A percentile compares a stretch with the other conserved stretches of the same genome.
Evolutionary conservation across 768 basidiomycete genomes (phyloP).

Genomic region (Russula abietina): DNA sequence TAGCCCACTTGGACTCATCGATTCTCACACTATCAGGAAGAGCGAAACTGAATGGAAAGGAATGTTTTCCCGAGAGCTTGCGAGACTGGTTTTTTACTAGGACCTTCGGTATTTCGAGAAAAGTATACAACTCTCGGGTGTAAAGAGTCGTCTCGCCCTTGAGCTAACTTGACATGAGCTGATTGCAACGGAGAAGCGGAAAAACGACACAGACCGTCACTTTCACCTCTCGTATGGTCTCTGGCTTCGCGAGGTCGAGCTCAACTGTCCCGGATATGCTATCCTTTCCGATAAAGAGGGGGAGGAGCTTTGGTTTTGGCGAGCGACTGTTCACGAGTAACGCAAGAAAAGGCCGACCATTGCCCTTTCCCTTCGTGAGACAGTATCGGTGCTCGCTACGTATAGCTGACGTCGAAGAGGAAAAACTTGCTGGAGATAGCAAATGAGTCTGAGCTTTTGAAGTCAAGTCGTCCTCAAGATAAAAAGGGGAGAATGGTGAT

Average conservation of each 20-base stretch:
- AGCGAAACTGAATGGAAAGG: constrained; percentile 44
- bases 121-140: constrained; percentile 47
- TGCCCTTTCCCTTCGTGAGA: constrained; percentile 39
- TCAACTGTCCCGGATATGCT: constrained; percentile 45
- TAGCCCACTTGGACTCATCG: constrained; percentile 31
- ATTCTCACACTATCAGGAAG: constrained; percentile 42
- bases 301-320: constrained; percentile 35
- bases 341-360: constrained; percentile 43
- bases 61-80: constrained; percentile 41
- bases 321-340: constrained; percentile 43
- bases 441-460: not conserved
- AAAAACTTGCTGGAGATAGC: not conserved
- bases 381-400: constrained; percentile 36
- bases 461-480: not conserved
- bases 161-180: constrained; percentile 2
- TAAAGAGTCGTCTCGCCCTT: constrained; percentile 10
- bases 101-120: constrained; percentile 39
- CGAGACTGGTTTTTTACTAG: constrained; percentile 39
- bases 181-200: not conserved
- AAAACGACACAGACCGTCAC: constrained; percentile 37
- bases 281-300: constrained; percentile 46
- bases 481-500: not conserved
- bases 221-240: constrained; percentile 43
- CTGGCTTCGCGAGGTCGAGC: constrained; percentile 44
- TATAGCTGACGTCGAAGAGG: not conserved